Percentiles rank a stretch among this genome's conserved stretches.
These are phyloP conservation scores for Oryza glumipatula DNA, from an alignment of 176 grass and related monocot genomes.

Conservation along the genomic window DNA sequence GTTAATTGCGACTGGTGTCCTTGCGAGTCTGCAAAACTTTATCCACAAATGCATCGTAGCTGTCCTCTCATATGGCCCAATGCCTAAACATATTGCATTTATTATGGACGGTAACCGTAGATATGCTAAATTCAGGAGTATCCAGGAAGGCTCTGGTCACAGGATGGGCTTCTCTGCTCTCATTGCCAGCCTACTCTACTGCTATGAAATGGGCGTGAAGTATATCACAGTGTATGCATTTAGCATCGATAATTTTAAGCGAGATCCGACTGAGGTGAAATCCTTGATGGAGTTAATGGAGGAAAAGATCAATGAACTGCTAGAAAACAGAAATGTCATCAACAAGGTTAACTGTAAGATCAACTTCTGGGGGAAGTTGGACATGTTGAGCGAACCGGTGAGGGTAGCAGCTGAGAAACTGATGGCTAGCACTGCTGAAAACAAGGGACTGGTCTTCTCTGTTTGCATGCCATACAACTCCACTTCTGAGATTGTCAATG, in stretches of 20 bases:
- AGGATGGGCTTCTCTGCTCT: slow-evolving; percentile 65
- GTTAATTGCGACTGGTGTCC: slow-evolving; percentile 25
- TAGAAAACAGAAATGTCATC: slow-evolving; percentile 57
- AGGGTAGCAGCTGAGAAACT: slow-evolving; percentile 59
- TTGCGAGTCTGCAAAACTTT: slow-evolving; percentile 43
- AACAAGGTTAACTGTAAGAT: slow-evolving; percentile 61
- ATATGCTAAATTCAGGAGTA: slow-evolving; percentile 68
- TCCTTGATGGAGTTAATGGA: slow-evolving; percentile 81
- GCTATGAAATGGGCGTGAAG: slow-evolving; percentile 77
- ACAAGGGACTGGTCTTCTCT: slow-evolving; percentile 71
- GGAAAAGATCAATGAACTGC: slow-evolving; percentile 73
- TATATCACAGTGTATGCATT: slow-evolving; percentile 79
- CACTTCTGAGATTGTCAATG: slow-evolving; percentile 72
- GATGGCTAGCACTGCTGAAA: slow-evolving; percentile 58
- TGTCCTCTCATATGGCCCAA: slow-evolving; percentile 68
- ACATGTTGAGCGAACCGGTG: slow-evolving; percentile 59
- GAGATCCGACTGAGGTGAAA: slow-evolving; percentile 62
- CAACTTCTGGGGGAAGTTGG: slow-evolving; percentile 80
- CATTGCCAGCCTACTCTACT: slow-evolving; percentile 57
- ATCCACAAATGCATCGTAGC: slow-evolving; percentile 65
- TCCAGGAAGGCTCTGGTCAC: slow-evolving; percentile 59
- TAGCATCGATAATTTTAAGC: slow-evolving; percentile 88
- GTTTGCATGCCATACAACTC: slow-evolving; percentile 84
- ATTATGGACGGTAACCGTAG: slow-evolving; percentile 95
- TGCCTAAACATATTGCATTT: slow-evolving; percentile 74